Conservation (phyloP, 2,329 filamentous ascomycete species). For the Pseudogymnoascus sp. region DNA sequence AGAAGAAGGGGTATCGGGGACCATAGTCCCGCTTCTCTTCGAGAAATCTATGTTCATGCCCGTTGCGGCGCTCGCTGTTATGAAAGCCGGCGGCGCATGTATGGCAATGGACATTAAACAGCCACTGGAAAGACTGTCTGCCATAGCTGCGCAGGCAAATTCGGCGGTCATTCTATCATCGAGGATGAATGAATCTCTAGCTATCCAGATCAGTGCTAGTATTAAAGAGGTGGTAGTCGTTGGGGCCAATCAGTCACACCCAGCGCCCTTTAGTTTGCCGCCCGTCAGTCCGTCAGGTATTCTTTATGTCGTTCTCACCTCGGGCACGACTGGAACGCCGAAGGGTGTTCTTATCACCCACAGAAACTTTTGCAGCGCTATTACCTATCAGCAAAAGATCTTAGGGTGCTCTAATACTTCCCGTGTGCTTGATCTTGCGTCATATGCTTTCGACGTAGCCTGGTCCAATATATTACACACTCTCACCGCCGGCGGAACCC, state of each 20-base stretch:
- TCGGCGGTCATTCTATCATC: background rate
- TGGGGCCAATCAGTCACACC: background rate
- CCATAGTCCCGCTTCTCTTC: conserved; percentile 16
- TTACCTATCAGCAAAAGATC: background rate
- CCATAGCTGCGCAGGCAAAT: background rate
- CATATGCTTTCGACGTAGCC: conserved; percentile 11
- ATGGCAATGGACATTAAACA: conserved; percentile 26
- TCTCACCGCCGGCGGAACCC: conserved; percentile 15
- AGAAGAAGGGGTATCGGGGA: background rate
- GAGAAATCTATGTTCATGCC: conserved; percentile 23
- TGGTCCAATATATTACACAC: conserved; percentile 6
- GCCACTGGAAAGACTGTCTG: background rate
- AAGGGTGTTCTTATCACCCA: conserved; percentile 17
- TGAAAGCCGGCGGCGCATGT: conserved; percentile 25
- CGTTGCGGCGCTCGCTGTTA: conserved; percentile 23
- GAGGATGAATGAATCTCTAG: background rate
- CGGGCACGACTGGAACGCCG: conserved; percentile 22
- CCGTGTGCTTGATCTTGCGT: conserved; percentile 13
- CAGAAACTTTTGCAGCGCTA: background rate
- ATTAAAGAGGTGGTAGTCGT: background rate
- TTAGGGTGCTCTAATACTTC: conserved; percentile 11
- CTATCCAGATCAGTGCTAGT: background rate
- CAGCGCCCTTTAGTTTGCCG: background rate
- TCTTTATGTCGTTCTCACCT: conserved; percentile 20
- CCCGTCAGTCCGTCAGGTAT: background rate